phyloP scores from a whole-genome alignment of 306 rosid species.

The Astragalus membranaceus region DNA sequence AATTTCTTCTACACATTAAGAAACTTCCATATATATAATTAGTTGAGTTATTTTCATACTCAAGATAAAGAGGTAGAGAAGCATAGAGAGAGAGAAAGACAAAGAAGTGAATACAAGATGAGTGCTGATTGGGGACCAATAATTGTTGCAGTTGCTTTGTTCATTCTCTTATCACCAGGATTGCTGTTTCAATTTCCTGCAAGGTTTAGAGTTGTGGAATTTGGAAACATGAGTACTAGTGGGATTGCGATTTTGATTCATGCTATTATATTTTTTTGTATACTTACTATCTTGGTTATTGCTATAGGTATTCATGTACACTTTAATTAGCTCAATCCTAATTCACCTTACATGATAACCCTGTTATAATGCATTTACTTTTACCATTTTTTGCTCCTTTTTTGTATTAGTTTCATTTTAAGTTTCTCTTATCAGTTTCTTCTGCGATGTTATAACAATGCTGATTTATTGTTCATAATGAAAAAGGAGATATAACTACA shows the following conservation, averaged over 20 bases:
- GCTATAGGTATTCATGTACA: slow-evolving; percentile 93
- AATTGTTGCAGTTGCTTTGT: slow-evolving; percentile 63
- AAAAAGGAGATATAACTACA: slow-evolving; percentile 1
- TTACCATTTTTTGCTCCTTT: background rate
- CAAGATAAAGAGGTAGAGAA: background rate
- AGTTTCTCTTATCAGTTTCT: slow-evolving; percentile 5
- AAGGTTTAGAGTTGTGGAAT: slow-evolving; percentile 69
- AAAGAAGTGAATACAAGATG: slow-evolving; percentile 25
- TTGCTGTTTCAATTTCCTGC: slow-evolving; percentile 83
- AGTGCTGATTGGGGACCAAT: slow-evolving; percentile 93
- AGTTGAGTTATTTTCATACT: background rate
- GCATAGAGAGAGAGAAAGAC: background rate
- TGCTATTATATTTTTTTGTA: slow-evolving; percentile 75
- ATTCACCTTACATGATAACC: background rate
- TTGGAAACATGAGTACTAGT: slow-evolving; percentile 92
- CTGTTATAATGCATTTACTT: background rate
- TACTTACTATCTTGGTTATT: slow-evolving; percentile 67
- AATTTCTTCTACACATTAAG: slow-evolving; percentile 20
- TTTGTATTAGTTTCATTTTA: background rate
- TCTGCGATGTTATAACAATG: background rate
- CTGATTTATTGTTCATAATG: slow-evolving; percentile 12
- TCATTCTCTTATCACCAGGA: slow-evolving; percentile 87
- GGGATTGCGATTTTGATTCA: slow-evolving; percentile 92
- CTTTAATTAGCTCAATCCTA: slow-evolving; percentile 29
- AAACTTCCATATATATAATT: background rate